Percentiles rank a stretch among this genome's conserved stretches.
These are phyloP conservation scores for Leishmania arabica DNA, from an alignment of 208 protist species.

Conservation along the genomic window DNA sequence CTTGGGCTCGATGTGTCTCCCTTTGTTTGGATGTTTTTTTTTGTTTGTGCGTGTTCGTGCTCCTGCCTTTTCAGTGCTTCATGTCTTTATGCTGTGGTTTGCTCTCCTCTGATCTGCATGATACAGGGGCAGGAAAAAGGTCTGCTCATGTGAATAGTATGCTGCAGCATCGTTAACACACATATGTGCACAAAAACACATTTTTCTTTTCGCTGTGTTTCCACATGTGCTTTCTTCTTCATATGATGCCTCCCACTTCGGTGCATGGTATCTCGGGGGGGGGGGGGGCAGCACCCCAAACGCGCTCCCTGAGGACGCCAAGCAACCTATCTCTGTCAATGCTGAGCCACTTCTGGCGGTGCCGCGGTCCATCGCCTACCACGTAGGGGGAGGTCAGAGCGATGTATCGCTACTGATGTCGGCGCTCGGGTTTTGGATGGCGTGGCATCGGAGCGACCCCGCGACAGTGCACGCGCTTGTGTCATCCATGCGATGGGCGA, in stretches of 20 bases:
- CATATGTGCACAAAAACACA: neutral
- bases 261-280: neutral
- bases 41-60: neutral
- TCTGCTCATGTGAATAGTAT: neutral
- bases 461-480: neutral
- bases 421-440: too few relatives aligned
- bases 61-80: neutral
- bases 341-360: neutral
- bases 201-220: neutral
- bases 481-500: too few relatives aligned
- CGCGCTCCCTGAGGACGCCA: too few relatives aligned
- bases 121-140: neutral
- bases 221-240: neutral
- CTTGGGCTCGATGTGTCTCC: neutral
- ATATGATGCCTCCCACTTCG: neutral
- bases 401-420: neutral
- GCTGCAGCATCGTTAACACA: neutral
- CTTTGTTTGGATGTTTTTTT: neutral
- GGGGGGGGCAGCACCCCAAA: neutral
- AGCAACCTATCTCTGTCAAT: neutral
- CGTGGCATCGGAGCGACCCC: neutral
- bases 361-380: neutral
- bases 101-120: neutral
- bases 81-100: neutral
- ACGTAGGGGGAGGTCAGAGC: neutral